Evolutionary conservation across 352 stramenopile species (phyloP), one percentile per base, ranked within the genome.

Genomic region (Phytophthora sojae): DNA sequence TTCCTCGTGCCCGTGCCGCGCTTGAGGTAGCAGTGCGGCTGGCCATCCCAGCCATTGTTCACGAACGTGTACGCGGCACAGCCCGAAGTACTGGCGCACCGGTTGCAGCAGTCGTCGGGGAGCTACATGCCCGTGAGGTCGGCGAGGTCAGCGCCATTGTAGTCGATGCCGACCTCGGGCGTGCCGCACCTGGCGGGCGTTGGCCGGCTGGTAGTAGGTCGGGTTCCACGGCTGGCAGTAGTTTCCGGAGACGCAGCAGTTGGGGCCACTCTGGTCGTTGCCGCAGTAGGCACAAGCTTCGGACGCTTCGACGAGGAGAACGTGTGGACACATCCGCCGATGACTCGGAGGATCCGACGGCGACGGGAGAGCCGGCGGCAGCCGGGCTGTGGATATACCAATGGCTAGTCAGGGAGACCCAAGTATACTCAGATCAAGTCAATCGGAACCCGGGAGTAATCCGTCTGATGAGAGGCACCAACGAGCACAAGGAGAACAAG

Each of bases 191-290:
- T 49, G 25, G 61, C 30, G 8, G 80, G 80, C 47, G 58, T 65
- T 17, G 74, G 45, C 30, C 79, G 45, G 26, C 63, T 88, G 78
- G 73, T 77, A 86, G 71, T 79, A 80, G 23, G 11, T 45, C 4
- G 68, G 45, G 67, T 82, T 72, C 77, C 78, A 86, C 0, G 76
- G 76, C 54, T 78, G 77, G 63, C 80, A 88, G 75, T 86, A 88
- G 35, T 78, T 61, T 49, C 71, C 71, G 3, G 61, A 52, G 4
- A 65, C 57, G n/a, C 80, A 87, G 68, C 75, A 85, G 32, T 45
- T 57, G 2, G 73, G 55, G 23, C 57, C 67, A 21, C 9, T 25
- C 42, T 58, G 25, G 32, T 59, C 29, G 62, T 78, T 81, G 45
- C 75, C 79, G 32, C 73, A 83, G 44, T 69, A 61, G 14, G 57